These are phyloP conservation scores for Candida buenavistaensis DNA, from an alignment of 1,139 yeast genomes.

Conservation along the genomic window DNA sequence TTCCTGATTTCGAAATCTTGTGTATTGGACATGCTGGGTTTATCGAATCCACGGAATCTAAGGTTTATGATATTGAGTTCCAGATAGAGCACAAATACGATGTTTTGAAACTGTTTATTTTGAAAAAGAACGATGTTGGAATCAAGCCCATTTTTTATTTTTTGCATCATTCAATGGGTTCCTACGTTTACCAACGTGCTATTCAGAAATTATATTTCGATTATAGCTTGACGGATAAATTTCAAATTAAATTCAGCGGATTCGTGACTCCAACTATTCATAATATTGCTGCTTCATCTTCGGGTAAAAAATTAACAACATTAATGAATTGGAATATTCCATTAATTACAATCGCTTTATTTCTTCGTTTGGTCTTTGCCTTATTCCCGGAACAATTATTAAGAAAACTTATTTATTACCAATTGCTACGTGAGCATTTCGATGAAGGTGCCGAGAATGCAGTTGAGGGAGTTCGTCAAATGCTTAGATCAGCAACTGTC, in stretches of 20 bases:
- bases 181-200: conserved; percentile 55
- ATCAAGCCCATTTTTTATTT: conserved; percentile 38
- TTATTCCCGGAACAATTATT: conserved; percentile 20
- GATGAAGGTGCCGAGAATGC: conserved; percentile 34
- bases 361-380: conserved; percentile 18
- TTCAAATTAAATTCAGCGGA: conserved; percentile 46
- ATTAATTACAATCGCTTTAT: conserved; percentile 24
- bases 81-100: conserved; percentile 53
- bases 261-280: conserved; percentile 64
- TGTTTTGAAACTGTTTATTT: conserved; percentile 33
- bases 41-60: conserved; percentile 22
- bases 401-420: conserved; percentile 5
- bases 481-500: conserved; percentile 40
- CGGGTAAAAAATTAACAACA: conserved; percentile 43
- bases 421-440: conserved; percentile 4
- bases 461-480: conserved; percentile 40
- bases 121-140: conserved; percentile 13
- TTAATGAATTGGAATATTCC: conserved; percentile 33
- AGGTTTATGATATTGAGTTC: conserved; percentile 40
- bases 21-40: conserved; percentile 60
- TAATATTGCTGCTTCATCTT: conserved; percentile 52
- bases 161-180: conserved; percentile 65
- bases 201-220: conserved; percentile 27
- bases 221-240: conserved; percentile 17
- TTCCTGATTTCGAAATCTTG: conserved; percentile 49